Conservation (phyloP, 2,329 filamentous ascomycete species). For the Cercospora citrullina region DNA sequence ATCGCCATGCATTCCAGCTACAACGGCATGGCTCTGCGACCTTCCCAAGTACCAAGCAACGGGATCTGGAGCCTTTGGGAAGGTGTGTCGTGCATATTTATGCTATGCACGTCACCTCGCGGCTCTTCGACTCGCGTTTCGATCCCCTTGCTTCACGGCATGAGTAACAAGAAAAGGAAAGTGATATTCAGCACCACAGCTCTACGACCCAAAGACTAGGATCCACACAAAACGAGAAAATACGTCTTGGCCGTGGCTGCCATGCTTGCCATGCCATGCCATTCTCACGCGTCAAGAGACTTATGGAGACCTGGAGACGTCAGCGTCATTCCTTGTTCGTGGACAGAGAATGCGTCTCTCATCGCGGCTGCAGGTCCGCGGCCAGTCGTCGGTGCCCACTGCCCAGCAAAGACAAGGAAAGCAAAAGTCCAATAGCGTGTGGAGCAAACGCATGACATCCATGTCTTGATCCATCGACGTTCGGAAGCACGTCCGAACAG, state of each 20-base stretch:
- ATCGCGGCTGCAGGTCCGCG: not conserved
- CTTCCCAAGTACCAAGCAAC: not conserved
- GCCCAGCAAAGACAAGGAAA: not conserved
- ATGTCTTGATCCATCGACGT: not conserved
- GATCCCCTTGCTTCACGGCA: not conserved
- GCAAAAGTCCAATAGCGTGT: not conserved
- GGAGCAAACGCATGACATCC: not conserved
- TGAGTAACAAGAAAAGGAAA: not conserved
- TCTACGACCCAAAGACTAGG: not conserved
- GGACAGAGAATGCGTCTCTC: not conserved
- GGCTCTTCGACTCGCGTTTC: not conserved
- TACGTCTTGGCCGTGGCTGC: slow-evolving; percentile 1
- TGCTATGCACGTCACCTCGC: not conserved
- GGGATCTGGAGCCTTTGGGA: not conserved
- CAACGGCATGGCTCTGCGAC: not conserved
- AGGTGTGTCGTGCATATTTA: not conserved
- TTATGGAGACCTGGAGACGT: not conserved
- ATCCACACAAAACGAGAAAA: not conserved
- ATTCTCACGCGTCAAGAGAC: not conserved
- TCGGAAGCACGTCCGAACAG: not conserved
- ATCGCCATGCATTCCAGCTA: not conserved
- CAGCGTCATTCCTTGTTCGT: not conserved
- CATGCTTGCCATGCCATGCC: not conserved
- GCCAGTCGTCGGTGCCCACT: not conserved
- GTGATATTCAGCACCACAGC: not conserved